phyloP scores from a whole-genome alignment of 2,329 filamentous ascomycete species.

The Diaporthe sp. region DNA sequence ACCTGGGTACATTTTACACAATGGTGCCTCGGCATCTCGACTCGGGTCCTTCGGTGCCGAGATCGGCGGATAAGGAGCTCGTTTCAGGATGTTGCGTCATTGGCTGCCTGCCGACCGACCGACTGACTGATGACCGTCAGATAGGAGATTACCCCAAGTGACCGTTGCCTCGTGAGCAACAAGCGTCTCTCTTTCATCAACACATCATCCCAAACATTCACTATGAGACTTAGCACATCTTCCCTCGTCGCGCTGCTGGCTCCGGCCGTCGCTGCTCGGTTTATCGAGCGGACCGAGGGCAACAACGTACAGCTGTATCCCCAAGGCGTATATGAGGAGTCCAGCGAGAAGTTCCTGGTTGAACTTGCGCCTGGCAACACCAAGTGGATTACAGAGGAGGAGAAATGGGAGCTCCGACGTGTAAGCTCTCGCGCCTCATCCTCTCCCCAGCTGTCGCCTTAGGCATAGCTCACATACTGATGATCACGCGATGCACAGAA shows the following conservation, averaged over 20 bases:
- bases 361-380: constrained; percentile 88
- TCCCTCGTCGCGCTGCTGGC: constrained; percentile 69
- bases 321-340: constrained; percentile 50
- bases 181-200: constrained; percentile 6
- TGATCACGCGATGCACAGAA: constrained; percentile 61
- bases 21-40: neutral
- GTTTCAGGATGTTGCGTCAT: constrained; percentile 33
- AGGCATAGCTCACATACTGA: neutral
- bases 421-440: constrained; percentile 65
- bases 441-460: neutral
- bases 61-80: constrained; percentile 26
- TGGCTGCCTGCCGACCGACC: constrained; percentile 22
- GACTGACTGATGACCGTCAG: constrained; percentile 18
- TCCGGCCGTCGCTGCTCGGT: constrained; percentile 69
- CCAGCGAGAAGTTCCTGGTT: constrained; percentile 76
- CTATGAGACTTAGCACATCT: constrained; percentile 68
- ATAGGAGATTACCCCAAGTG: constrained; percentile 20
- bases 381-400: constrained; percentile 90
- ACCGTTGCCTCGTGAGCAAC: constrained; percentile 23
- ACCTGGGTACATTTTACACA: neutral
- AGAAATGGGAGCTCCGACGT: constrained; percentile 92
- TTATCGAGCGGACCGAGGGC: constrained; percentile 66
- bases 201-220: constrained; percentile 35
- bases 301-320: constrained; percentile 65
- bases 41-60: neutral